Evolutionary conservation across 495 filamentous ascomycete genomes (phyloP), one percentile per base, ranked within the genome.

Genomic region (Xylaria scruposa): DNA sequence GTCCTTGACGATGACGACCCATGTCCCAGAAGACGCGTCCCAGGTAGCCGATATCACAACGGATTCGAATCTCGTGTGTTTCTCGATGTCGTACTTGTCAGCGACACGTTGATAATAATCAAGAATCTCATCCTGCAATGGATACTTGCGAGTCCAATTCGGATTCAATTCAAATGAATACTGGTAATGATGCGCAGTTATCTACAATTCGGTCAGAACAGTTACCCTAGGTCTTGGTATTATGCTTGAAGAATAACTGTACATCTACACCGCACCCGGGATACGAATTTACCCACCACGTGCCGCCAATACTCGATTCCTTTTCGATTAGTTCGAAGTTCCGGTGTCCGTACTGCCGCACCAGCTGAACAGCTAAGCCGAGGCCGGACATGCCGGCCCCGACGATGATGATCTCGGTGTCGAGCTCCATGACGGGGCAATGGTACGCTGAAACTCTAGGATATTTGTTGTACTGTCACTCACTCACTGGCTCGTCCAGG

Each of bases 201-300:
- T 12, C 67, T 68, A 17, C 13, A 44, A 46, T 36, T 36, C 49
- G 36, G 26, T 68, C 70, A 75, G 29, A 67, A 72, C 46, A 7
- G 7, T 21, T 51, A 46, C 12, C 5, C 21, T 29, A 21, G 13
- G 4, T 13, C 40, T 64, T 2, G 36, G 24, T 12, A 19, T 33
- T 1, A 0, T 46, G 2, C 26, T 1, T 7, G 40, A 47, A 21
- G 36, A 21, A 56, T 26, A 8, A n/a, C 9, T 40, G 15, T 68
- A 76, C 77, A 73, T 75, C 75, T 73, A 78, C 72, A 59, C 78
- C 77, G 70, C 78, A 78, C 2, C 90, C 90, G 5, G 90, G 90
- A 76, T 91, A 91, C 66, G 88, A 77, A 73, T 91, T 91, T 60
- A 87, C 89, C 86, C 85, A 90, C 90, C 90, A 91, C 7, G 90